phyloP scores from a whole-genome alignment of 805 yeast species.

The Schizosaccharomyces japonicus region DNA sequence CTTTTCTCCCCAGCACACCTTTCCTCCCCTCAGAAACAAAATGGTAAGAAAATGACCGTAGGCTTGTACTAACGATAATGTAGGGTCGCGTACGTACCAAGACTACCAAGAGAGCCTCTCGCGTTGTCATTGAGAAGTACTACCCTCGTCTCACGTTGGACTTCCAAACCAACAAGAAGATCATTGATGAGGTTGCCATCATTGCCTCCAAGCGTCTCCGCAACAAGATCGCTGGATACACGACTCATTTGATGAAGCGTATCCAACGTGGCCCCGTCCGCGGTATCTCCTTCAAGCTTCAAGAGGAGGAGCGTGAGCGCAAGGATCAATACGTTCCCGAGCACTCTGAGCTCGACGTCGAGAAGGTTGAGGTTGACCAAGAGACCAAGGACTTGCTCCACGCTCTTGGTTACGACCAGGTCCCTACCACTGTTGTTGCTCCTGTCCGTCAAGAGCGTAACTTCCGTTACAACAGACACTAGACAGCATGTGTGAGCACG shows the following conservation, averaged over 20 bases:
- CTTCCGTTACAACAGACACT: slow-evolving; percentile 2
- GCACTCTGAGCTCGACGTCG: slow-evolving; percentile 79
- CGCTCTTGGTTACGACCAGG: slow-evolving; percentile 43
- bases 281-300: slow-evolving; percentile 99
- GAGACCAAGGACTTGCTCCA: slow-evolving; percentile 90
- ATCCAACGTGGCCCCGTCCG: slow-evolving; percentile 99
- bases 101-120: slow-evolving; percentile 99
- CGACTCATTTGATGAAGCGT: slow-evolving; percentile 99
- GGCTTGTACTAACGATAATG: neutral
- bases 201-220: slow-evolving; percentile 98
- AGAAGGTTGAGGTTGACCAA: slow-evolving; percentile 74
- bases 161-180: slow-evolving; percentile 99
- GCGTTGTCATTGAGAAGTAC: slow-evolving; percentile 97
- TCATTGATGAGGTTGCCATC: slow-evolving; percentile 93
- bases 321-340: slow-evolving; percentile 99
- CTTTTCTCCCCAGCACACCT: too few relatives aligned
- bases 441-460: neutral
- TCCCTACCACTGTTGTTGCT: slow-evolving; percentile 55
- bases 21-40: too few relatives aligned
- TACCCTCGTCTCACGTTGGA: slow-evolving; percentile 98
- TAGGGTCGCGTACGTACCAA: slow-evolving; percentile 39
- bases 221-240: slow-evolving; percentile 99
- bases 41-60: too few relatives aligned
- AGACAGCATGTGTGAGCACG: neutral
- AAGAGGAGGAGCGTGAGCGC: slow-evolving; percentile 99